Evolutionary conservation across 257 asterid species (phyloP), one percentile per base, ranked within the genome.

Genomic region (Penstemon davidsonii): DNA sequence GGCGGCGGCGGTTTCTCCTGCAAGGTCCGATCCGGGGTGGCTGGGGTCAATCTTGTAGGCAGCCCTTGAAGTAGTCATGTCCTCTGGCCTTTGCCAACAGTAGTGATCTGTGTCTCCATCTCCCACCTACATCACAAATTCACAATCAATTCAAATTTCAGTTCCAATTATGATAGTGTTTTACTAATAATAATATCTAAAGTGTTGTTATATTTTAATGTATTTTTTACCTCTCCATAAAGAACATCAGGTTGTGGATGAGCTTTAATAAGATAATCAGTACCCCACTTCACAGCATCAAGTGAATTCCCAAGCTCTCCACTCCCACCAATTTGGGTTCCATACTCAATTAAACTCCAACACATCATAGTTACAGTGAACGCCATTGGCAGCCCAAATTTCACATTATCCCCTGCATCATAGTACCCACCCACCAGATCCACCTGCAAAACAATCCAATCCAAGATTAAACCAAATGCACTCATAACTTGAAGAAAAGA

Each of bases 21-120:
- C 98, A 51, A 92, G 95, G 81, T 92, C 97, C 45, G 98, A 92
- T 42, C 98, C 98, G 0, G 98, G 98, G 44, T 79, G 79, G 68
- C 67, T 87, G 4, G 95, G 86, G 74, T 92, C 98, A 10, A 92
- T 80, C 55, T 69, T 74, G 73, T 89, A 92, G 5, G 97, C 97
- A 1, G 89, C 79, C 58, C 98, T 78, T 3, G 98, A 87, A 6
- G 98, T 92, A 15, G 95, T 89, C 98, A 92, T 92, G 42, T 92
- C 98, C 73, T 92, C 97, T 0, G 98, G 96, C 80, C 98, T 79
- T 67, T 92, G 97, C 98, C 98, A 92, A 70, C 97, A 92, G 74
- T 74, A 87, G 64, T 92, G 97, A 83, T 92, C 98, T 7, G 98
- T 84, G 80, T 89, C 79, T 3, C 98, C 97, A 74, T 92, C 98